Percentiles rank a stretch among this genome's conserved stretches.
Conservation (phyloP, 768 basidiomycete genomes). For the Arthromyces matolae region DNA sequence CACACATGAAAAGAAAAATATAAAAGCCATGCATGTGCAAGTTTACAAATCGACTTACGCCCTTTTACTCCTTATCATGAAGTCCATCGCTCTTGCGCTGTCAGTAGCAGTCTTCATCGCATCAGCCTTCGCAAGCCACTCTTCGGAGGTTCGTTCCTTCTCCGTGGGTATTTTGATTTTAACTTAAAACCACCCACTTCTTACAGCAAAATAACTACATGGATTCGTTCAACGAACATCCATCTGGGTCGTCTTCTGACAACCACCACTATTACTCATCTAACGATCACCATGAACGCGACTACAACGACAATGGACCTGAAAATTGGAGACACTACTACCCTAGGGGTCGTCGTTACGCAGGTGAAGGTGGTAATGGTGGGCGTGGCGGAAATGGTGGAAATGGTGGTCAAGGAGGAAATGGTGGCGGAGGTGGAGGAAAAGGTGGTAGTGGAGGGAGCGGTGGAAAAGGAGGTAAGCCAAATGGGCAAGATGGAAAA, state of each 20-base stretch:
- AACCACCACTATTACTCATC: constrained; percentile 1
- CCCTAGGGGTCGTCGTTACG: background rate
- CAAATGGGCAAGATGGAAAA: background rate
- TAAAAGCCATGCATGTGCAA: too few species aligned
- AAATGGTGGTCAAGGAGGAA: background rate
- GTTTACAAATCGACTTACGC: too few species aligned
- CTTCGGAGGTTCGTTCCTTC: too few species aligned
- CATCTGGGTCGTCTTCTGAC: too few species aligned
- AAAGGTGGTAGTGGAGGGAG: background rate
- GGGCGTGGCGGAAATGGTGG: background rate
- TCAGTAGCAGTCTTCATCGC: too few species aligned
- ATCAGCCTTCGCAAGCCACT: too few species aligned
- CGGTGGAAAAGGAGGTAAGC: background rate
- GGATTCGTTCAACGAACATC: background rate
- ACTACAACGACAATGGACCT: background rate
- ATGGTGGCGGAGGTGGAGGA: background rate
- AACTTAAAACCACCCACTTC: too few species aligned
- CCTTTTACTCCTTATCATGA: too few species aligned
- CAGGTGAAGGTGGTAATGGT: background rate
- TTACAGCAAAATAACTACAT: background rate
- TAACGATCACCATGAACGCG: background rate
- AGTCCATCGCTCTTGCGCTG: too few species aligned
- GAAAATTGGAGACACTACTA: background rate
- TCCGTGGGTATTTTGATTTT: too few species aligned
- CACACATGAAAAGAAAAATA: too few species aligned